A percentile compares a stretch with the other conserved stretches of the same genome.
phyloP scores from a whole-genome alignment of 2,329 filamentous ascomycete species.

The Elsinoe perseae region DNA sequence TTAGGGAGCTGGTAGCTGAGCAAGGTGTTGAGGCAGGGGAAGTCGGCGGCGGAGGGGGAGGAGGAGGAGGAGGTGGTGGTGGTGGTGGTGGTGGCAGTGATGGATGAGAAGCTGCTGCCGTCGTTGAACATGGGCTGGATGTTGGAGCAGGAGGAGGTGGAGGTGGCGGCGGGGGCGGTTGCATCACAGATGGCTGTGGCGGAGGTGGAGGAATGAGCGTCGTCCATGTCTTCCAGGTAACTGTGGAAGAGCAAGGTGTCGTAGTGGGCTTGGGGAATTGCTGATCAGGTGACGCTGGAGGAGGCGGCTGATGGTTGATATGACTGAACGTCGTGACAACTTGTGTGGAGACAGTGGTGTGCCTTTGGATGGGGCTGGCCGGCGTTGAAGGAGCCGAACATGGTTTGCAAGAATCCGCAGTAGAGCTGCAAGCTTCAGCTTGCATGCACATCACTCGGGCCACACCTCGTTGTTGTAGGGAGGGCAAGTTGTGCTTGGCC shows the following conservation, averaged over 20 bases:
- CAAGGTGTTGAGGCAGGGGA: not conserved
- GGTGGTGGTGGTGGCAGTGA: not conserved
- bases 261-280: not conserved
- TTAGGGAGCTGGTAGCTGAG: no score
- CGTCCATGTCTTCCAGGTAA: slow-evolving; percentile 1
- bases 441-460: not conserved
- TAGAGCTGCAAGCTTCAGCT: slow-evolving; percentile 2
- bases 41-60: not conserved
- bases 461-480: not conserved
- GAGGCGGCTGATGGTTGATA: not conserved
- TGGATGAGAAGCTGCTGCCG: no score
- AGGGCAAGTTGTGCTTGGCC: not conserved
- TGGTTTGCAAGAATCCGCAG: not conserved
- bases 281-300: slow-evolving; percentile 1
- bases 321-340: slow-evolving; percentile 7
- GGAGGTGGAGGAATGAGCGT: slow-evolving; percentile 7
- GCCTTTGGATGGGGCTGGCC: slow-evolving; percentile 7
- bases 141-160: not conserved
- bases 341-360: slow-evolving; percentile 2
- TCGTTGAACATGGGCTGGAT: not conserved
- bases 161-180: not conserved
- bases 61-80: not conserved
- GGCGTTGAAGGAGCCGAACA: not conserved
- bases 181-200: not conserved
- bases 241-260: not conserved